A percentile compares a stretch with the other conserved stretches of the same genome.
These are phyloP conservation scores for Gnaphalium uliginosum DNA, from an alignment of 129 eudicot genomes.

Conservation along the genomic window DNA sequence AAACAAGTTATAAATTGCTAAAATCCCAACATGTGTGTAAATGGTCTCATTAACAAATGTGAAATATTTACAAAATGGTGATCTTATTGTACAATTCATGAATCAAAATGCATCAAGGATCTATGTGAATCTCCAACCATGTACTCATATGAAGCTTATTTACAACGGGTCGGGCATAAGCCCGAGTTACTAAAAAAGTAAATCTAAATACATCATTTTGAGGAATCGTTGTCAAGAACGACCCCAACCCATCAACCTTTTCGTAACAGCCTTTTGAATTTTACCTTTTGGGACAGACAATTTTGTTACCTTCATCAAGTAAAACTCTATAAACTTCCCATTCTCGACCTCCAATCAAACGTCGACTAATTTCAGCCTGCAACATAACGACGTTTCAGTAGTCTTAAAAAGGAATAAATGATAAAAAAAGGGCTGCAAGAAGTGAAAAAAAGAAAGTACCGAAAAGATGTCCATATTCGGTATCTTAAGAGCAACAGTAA, in stretches of 20 bases:
- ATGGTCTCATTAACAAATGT: not conserved
- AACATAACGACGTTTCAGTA: not conserved
- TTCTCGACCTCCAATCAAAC: slow-evolving; percentile 65
- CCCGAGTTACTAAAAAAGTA: not conserved
- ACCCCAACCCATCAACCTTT: slow-evolving; percentile 75
- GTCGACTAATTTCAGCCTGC: slow-evolving; percentile 77
- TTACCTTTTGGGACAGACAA: slow-evolving; percentile 38
- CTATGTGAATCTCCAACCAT: not conserved
- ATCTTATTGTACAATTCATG: not conserved
- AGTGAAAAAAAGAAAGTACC: slow-evolving; percentile 36
- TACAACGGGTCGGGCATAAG: not conserved
- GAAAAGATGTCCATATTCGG: slow-evolving; percentile 65
- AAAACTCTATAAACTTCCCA: slow-evolving; percentile 86
- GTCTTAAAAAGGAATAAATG: not conserved
- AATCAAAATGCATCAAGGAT: not conserved
- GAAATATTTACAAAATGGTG: slow-evolving; percentile 3
- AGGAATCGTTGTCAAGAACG: not conserved
- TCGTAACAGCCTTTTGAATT: slow-evolving; percentile 67
- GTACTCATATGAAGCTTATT: slow-evolving; percentile 3
- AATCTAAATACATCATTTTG: not conserved
- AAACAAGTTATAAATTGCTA: no score
- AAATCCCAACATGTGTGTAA: not conserved
- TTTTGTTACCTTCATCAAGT: slow-evolving; percentile 66
- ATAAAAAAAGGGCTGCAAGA: not conserved
- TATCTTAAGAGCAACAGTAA: slow-evolving; percentile 29